phyloP scores from a whole-genome alignment of 192 early-diverging fungal species.

The Mortierella alpina region DNA sequence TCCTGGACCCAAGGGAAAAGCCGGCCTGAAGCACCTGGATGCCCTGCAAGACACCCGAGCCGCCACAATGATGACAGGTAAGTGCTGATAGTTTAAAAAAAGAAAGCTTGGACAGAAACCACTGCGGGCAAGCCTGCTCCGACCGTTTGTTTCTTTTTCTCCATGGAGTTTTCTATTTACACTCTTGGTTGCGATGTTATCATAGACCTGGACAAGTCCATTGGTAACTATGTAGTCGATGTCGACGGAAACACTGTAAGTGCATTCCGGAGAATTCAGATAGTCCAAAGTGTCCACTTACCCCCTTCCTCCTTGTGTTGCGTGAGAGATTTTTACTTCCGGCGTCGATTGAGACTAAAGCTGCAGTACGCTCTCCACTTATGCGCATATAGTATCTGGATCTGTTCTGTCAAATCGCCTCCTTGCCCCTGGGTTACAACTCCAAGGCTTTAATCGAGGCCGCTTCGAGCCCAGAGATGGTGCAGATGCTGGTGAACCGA shows the following conservation, averaged over 20 bases:
- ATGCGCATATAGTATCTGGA: conserved; percentile 58
- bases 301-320: neutral
- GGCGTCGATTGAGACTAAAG: neutral
- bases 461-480: conserved; percentile 65
- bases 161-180: neutral
- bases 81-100: neutral
- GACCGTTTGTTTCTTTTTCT: neutral
- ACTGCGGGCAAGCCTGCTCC: too few relatives aligned
- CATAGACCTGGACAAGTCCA: conserved; percentile 70
- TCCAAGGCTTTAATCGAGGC: conserved; percentile 65
- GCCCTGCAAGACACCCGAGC: conserved; percentile 75
- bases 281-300: neutral
- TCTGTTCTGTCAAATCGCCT: conserved; percentile 79
- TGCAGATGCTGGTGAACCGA: conserved; percentile 72
- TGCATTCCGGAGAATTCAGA: neutral
- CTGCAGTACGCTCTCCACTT: neutral
- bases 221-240: conserved; percentile 81
- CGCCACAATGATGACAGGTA: conserved; percentile 65
- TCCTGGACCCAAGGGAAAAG: conserved; percentile 71
- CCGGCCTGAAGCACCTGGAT: conserved; percentile 60
- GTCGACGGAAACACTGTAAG: conserved; percentile 75
- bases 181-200: neutral
- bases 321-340: neutral
- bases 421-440: conserved; percentile 82
- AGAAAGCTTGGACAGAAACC: neutral